Evolutionary conservation across 768 basidiomycete species (phyloP).

Genomic region (Russula compacta): DNA sequence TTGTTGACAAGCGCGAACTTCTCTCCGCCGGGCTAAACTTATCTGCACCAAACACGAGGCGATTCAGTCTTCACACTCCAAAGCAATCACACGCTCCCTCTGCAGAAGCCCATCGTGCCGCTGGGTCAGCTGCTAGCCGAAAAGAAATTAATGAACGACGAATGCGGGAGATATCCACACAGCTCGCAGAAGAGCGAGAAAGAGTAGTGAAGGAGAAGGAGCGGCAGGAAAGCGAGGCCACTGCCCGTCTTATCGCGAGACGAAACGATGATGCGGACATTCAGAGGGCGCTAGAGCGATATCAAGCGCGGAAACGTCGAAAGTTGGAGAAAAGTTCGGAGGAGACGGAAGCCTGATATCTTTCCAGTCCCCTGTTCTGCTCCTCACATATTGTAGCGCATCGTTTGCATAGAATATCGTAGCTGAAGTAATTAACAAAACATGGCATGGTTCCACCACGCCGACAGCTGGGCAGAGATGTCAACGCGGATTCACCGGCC

Average conservation of each 20-base stretch:
- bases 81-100: slow-evolving; percentile 27
- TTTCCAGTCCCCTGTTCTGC: not conserved
- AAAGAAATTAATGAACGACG: slow-evolving; percentile 81
- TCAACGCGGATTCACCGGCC: not conserved
- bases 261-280: slow-evolving; percentile 72
- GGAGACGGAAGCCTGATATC: not conserved
- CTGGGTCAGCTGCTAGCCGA: slow-evolving; percentile 71
- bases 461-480: no score
- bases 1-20: slow-evolving; percentile 91
- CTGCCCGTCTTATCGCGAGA: slow-evolving; percentile 56
- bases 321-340: slow-evolving; percentile 41
- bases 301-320: slow-evolving; percentile 70
- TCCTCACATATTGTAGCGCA: not conserved
- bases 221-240: slow-evolving; percentile 52
- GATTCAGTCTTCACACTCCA: slow-evolving; percentile 39
- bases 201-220: slow-evolving; percentile 48
- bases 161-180: slow-evolving; percentile 62
- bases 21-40: slow-evolving; percentile 89
- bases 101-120: slow-evolving; percentile 58
- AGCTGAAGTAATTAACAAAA: not conserved
- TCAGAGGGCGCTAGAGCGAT: slow-evolving; percentile 64
- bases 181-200: slow-evolving; percentile 68
- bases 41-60: slow-evolving; percentile 70
- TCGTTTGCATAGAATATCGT: not conserved
- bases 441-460: no score